A percentile compares a stretch with the other conserved stretches of the same genome.
Conservation (phyloP, 352 stramenopile species). For the Pythium pectinolyticum region DNA sequence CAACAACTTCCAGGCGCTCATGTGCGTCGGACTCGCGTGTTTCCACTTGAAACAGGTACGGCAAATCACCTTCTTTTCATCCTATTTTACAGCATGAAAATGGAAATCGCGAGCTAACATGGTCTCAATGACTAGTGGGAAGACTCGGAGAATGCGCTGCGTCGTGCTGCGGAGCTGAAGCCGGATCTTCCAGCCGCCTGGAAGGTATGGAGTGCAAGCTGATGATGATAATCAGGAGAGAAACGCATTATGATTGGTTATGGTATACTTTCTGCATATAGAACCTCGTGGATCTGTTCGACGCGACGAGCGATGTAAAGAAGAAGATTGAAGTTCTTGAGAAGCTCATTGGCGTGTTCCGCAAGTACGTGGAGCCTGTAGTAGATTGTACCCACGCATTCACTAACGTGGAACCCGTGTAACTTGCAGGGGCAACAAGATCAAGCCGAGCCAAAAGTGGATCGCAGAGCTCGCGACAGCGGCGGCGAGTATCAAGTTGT, state of each 20-base stretch:
- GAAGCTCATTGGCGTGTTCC: constrained; percentile 72
- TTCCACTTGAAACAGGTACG: constrained; percentile 70
- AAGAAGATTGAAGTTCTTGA: constrained; percentile 74
- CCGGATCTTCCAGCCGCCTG: constrained; percentile 71
- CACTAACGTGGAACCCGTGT: too few species aligned
- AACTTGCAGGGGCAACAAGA: constrained; percentile 56
- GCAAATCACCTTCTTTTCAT: neutral
- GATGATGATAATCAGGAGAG: neutral
- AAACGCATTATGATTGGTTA: neutral
- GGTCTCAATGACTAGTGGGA: constrained; percentile 72
- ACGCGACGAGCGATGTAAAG: constrained; percentile 41
- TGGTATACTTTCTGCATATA: constrained; percentile 16
- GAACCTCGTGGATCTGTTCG: constrained; percentile 78
- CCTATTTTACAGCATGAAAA: neutral
- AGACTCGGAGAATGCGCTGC: constrained; percentile 68
- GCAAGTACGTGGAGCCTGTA: constrained; percentile 34
- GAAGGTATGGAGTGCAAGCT: constrained; percentile 49
- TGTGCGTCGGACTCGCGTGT: constrained; percentile 77
- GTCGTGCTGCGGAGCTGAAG: constrained; percentile 64
- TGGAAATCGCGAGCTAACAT: neutral
- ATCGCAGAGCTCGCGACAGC: constrained; percentile 60
- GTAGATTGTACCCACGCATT: neutral
- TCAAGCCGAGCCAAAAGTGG: constrained; percentile 82
- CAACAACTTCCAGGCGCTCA: constrained; percentile 81
- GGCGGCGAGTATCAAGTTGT: constrained; percentile 50